phyloP scores from a whole-genome alignment of 83 land plant species.

The Thuja plicata region DNA sequence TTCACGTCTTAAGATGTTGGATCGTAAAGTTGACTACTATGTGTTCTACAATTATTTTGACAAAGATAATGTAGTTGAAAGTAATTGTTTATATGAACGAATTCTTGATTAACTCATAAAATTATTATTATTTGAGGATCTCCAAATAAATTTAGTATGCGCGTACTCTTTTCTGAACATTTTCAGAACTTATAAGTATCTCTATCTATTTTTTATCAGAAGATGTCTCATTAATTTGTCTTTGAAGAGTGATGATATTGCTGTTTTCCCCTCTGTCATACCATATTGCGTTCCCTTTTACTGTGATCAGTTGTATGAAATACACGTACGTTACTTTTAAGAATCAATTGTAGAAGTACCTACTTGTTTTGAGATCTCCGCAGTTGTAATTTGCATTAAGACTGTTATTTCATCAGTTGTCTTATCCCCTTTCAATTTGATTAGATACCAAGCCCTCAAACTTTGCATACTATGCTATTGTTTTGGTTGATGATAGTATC shows the following conservation, averaged over 20 bases:
- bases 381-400: not conserved
- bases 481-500: not conserved
- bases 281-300: not conserved
- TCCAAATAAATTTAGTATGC: not conserved
- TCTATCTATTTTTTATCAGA: not conserved
- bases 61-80: not conserved
- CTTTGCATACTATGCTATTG: not conserved
- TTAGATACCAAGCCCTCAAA: not conserved
- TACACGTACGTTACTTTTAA: not conserved
- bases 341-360: too few relatives aligned
- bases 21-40: not conserved
- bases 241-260: not conserved
- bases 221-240: not conserved
- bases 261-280: not conserved
- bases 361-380: not conserved
- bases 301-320: not conserved
- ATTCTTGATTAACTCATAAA: not conserved
- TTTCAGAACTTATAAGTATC: not conserved
- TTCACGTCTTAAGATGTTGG: not conserved
- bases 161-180: not conserved
- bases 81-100: not conserved
- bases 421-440: not conserved
- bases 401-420: not conserved
- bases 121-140: not conserved
- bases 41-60: not conserved